Base-by-base conservation (phyloP, 371 early-diverging fungal genomes). In the Mucor saturninus region DNA sequence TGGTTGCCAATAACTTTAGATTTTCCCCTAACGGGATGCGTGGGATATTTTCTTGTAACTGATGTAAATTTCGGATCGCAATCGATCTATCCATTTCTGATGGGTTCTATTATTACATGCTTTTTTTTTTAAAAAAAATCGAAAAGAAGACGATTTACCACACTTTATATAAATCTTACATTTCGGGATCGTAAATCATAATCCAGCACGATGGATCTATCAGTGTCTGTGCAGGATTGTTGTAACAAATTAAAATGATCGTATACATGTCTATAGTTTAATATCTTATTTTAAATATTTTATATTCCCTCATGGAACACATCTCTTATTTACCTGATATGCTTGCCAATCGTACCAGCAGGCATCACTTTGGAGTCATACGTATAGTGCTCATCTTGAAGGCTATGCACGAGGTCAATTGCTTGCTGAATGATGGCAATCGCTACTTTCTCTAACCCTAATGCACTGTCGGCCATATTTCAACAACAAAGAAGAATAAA, bases 281-380 rank as follows among this genome's bases (percentile, higher is more conserved):
- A 21, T 21, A 21, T 21, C 21, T 21, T 21, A 0, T 21, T 21
- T 21, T 21, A 21, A 21, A 0, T 1, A 21, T 21, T 21, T 21
- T 21, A 21, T 21, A 21, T 21, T 21, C 21, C 21, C 21, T 21
- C 21, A 21, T 21, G 0, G 1, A 21, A 21, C 21, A 21, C 21
- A 14, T 13, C 6, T 30, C 8, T 13, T 46, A 15, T 72, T 65
- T 85, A 84, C 54, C 87, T 86, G 9, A 89, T 76, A 60, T 89
- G 90, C 61, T 89, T 88, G 26, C 90, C 90, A 5, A 88, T 83
- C 4, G 89, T 86, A 28, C 88, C 81, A 6, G 79, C 78, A 14
- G 89, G 84, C 45, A 89, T 82, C 14, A 86, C 68, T 7, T 40
- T 56, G 0, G 89, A 89, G 4, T 60, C 68, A 9, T 64, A 64